Evolutionary conservation across 768 basidiomycete genomes (phyloP), one percentile per base, ranked within the genome.

Genomic region (Lentinula edodes): DNA sequence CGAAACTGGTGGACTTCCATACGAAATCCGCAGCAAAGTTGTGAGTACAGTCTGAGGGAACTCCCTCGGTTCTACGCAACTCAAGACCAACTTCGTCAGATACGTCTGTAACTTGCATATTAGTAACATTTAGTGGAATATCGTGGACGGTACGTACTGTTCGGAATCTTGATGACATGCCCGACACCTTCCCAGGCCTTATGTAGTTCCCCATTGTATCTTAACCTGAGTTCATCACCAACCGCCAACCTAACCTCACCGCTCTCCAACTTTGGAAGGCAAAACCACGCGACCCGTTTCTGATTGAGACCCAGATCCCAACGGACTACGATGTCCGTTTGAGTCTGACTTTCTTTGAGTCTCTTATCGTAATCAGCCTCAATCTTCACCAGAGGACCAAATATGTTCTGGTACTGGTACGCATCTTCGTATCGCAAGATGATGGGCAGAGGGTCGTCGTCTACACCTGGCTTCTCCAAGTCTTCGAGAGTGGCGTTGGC

Each of bases 1-100:
- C 97, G 69, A 99, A 99, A 73, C 96, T 98, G 1, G 97, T 99
- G 5, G 95, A 95, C 75, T 99, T 99, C 97, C 97, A 99, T 5
- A 99, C 96, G 69, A 98, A 99, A 73, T 99, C 97, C n/a, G 90
- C 97, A 0, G 92, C 88, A 69, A 97, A 98, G 67, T 93, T 92
- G 70, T 95, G 93, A 0, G 93, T 94, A 74, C 93, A 86, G 36
- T 98, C 96, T 16, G 89, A 86, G 5, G 97, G 97, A 6, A 96
- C 95, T 15, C 93, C 93, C 66, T 98, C 96, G 1, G 91, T 87
- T 52, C 90, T 81, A 61, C 94, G 81, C 28, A 99, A 79, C 72
- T 99, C 97, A 66, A 99, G 78, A 2, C 89, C 96, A 73, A 99
- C 95, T 76, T 99, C 97, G 71, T 99, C 97, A 13, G 95, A 98